Evolutionary conservation across 2,329 filamentous ascomycete genomes (phyloP).

Genomic region (Penicillium sp.): DNA sequence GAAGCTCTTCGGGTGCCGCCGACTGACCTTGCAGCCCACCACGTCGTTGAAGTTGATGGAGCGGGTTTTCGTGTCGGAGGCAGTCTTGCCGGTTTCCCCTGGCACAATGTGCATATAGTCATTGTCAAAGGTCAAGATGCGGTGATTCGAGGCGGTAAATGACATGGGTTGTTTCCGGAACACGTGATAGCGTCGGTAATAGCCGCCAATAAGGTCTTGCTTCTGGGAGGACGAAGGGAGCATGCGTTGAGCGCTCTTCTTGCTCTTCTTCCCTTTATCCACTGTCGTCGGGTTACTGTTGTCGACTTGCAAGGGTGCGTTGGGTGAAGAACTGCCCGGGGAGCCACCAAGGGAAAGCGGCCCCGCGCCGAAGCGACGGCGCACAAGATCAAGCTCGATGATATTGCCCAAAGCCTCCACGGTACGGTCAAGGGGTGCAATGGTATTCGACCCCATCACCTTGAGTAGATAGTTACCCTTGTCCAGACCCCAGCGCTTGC

Average conservation of each 20-base stretch:
- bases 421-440: conserved; percentile 60
- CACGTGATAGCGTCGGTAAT: conserved; percentile 61
- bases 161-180: conserved; percentile 62
- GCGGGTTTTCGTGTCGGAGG: conserved; percentile 53
- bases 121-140: conserved; percentile 59
- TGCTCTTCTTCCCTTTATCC: conserved; percentile 42
- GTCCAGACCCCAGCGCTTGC: conserved; percentile 59
- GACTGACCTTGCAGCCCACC: conserved; percentile 61
- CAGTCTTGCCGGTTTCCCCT: conserved; percentile 50
- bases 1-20: conserved; percentile 61
- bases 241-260: conserved; percentile 33
- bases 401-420: conserved; percentile 60
- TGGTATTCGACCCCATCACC: conserved; percentile 59
- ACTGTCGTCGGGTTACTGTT: conserved; percentile 23
- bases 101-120: conserved; percentile 65
- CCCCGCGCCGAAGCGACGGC: conserved; percentile 59
- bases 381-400: conserved; percentile 58
- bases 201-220: conserved; percentile 45
- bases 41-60: conserved; percentile 61
- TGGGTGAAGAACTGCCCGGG: conserved; percentile 59
- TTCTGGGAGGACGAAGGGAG: conserved; percentile 48
- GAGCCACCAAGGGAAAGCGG: conserved; percentile 54
- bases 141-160: conserved; percentile 57
- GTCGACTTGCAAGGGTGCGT: conserved; percentile 58
- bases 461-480: conserved; percentile 61